A percentile compares a stretch with the other conserved stretches of the same genome.
Evolutionary conservation across 2,329 filamentous ascomycete species (phyloP).

Genomic region (Tricladium varicosporioides): DNA sequence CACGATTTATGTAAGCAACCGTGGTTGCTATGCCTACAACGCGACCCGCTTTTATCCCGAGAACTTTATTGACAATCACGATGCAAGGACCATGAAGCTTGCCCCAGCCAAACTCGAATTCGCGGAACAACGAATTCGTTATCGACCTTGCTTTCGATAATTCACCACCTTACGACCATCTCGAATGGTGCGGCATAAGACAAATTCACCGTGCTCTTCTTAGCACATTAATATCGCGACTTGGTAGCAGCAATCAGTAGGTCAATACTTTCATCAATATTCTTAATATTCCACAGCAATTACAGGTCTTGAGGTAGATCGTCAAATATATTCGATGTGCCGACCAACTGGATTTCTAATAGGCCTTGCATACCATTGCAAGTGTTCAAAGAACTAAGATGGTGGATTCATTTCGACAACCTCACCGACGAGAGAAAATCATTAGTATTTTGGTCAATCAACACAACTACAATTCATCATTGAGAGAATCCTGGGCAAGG

Average conservation of each 20-base stretch:
- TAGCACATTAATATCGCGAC: neutral
- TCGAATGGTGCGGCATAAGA: neutral
- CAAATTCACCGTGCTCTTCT: neutral
- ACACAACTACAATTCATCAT: neutral
- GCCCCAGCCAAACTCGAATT: too few species aligned
- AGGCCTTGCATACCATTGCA: neutral
- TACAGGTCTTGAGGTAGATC: too few species aligned
- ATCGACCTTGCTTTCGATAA: neutral
- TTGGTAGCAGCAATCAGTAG: neutral
- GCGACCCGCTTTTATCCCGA: neutral
- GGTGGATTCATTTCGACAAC: neutral
- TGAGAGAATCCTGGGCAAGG: constrained; percentile 1
- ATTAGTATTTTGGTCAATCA: neutral
- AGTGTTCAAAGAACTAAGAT: constrained; percentile 4
- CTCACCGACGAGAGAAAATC: neutral
- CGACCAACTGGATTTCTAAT: constrained; percentile 15
- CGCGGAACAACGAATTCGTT: neutral
- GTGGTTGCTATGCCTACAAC: constrained; percentile 10
- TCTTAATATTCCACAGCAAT: too few species aligned
- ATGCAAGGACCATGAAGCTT: neutral
- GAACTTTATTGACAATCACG: constrained; percentile 8
- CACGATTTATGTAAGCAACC: neutral
- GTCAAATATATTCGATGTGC: constrained; percentile 8
- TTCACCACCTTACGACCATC: neutral
- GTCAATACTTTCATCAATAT: neutral